phyloP scores from a whole-genome alignment of 1,284 basidiomycete genomes.

The Ceratobasidium sp. region DNA sequence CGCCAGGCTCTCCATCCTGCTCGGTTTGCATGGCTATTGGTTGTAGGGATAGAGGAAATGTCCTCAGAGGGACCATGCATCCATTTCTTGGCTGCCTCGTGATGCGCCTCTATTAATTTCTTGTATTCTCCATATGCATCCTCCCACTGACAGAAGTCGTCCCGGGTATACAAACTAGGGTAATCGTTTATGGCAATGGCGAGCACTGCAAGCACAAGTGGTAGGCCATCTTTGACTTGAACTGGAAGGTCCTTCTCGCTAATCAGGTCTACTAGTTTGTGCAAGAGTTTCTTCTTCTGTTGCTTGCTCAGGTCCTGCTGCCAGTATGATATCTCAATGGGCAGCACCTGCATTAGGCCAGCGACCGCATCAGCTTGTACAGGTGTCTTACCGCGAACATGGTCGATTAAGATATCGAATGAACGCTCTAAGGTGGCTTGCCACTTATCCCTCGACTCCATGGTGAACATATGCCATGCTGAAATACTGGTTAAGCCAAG shows the following conservation, averaged over 20 bases:
- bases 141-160: background rate
- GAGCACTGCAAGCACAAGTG: background rate
- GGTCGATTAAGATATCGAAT: background rate
- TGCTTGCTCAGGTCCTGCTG: background rate
- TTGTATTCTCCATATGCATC: background rate
- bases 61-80: background rate
- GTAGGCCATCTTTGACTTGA: background rate
- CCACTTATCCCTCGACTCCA: background rate
- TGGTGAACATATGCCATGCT: constrained; percentile 6
- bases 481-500: background rate
- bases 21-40: background rate
- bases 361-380: background rate
- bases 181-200: constrained; percentile 7
- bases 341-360: background rate
- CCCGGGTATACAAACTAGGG: background rate
- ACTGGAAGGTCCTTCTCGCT: background rate
- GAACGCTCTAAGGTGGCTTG: background rate
- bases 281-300: background rate
- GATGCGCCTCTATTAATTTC: background rate
- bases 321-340: constrained; percentile 2
- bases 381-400: background rate
- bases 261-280: background rate
- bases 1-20: background rate
- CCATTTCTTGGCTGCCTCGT: background rate
- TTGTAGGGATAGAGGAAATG: background rate